phyloP scores from a whole-genome alignment of 345 rosid species.

The Xanthoceras sorbifolium region DNA sequence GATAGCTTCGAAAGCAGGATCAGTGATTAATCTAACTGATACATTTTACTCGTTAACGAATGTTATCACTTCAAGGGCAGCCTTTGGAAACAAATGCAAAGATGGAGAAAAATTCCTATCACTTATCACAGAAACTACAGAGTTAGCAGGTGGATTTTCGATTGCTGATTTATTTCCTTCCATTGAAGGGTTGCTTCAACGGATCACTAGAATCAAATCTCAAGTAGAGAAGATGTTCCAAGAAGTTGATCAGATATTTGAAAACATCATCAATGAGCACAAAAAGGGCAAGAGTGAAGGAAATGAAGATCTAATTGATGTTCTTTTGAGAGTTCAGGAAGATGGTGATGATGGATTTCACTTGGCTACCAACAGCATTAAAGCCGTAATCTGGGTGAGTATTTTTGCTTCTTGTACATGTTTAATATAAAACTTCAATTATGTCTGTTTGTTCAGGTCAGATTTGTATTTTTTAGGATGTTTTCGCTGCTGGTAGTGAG shows the following conservation, averaged over 20 bases:
- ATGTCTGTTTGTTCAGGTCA: too few species aligned
- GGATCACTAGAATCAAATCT: slow-evolving; percentile 15
- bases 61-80: slow-evolving; percentile 8
- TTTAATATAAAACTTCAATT: too few species aligned
- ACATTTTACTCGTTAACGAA: not conserved
- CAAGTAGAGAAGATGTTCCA: slow-evolving; percentile 15
- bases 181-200: slow-evolving; percentile 7
- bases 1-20: not conserved
- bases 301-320: not conserved
- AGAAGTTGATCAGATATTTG: slow-evolving; percentile 15
- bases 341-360: not conserved
- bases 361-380: not conserved
- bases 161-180: slow-evolving; percentile 36
- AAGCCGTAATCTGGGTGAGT: not conserved
- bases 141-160: not conserved
- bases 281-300: not conserved
- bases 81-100: slow-evolving; percentile 1
- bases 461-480: slow-evolving; percentile 4
- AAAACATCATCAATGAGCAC: slow-evolving; percentile 17
- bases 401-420: too few species aligned
- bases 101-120: not conserved
- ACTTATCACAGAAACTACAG: not conserved
- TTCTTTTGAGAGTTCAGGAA: not conserved
- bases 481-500: slow-evolving; percentile 26
- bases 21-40: not conserved